These are phyloP conservation scores for Suillus occidentalis DNA, from an alignment of 768 basidiomycete species.

Conservation along the genomic window DNA sequence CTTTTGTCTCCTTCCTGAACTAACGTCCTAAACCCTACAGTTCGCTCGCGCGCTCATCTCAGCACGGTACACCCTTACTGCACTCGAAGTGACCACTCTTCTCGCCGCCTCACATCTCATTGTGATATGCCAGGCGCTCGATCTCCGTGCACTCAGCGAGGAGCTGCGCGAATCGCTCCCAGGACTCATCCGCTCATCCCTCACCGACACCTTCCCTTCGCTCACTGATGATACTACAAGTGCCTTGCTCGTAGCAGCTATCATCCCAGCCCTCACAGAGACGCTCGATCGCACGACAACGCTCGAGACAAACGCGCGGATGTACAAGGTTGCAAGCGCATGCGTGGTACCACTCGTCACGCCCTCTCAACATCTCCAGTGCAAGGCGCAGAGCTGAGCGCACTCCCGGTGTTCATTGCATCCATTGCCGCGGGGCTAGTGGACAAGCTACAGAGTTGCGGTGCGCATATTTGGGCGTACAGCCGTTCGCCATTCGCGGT, in stretches of 20 bases:
- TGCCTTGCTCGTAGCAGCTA: constrained; percentile 19
- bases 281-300: constrained; percentile 65
- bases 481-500: constrained; percentile 20
- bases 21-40: constrained; percentile 32
- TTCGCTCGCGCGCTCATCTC: constrained; percentile 84
- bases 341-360: constrained; percentile 65
- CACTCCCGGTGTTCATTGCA: constrained; percentile 25
- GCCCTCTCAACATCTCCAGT: constrained; percentile 14
- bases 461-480: constrained; percentile 30
- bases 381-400: constrained; percentile 18
- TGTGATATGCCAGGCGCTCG: constrained; percentile 78
- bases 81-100: constrained; percentile 76
- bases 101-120: constrained; percentile 77
- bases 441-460: constrained; percentile 27
- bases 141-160: constrained; percentile 72
- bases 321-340: constrained; percentile 69
- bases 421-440: constrained; percentile 17
- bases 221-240: neutral
- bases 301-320: constrained; percentile 69
- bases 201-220: constrained; percentile 1
- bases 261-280: constrained; percentile 44
- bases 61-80: constrained; percentile 73
- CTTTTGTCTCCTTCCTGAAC: neutral
- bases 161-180: constrained; percentile 49
- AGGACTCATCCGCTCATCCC: constrained; percentile 17